Evolutionary conservation across 108 stramenopile species (phyloP), one percentile per base, ranked within the genome.

Genomic region (Fistulifera solaris): DNA sequence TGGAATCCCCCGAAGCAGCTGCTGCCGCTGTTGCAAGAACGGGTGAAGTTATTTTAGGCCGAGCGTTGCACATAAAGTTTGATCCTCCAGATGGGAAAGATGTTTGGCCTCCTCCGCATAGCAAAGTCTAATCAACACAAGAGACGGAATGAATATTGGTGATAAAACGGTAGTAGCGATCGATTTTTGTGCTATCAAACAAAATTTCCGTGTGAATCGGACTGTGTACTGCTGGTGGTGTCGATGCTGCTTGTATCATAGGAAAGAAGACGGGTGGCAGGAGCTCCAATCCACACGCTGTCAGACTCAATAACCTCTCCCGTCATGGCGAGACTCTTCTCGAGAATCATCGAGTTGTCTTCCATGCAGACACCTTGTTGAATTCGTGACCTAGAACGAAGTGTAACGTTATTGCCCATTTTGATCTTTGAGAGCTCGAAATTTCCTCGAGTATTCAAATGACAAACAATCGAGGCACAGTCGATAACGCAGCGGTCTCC

Each of bases 361-460:
- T 83, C 81, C 61, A 76, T 67, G 17, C 51, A 48, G 27, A 65
- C 61, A 6, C 75, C 67, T 50, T 77, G 76, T 45, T 75, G 81
- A 23, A 75, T 45, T 7, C 70, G 61, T 21, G 76, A 82, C 26
- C 71, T 27, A 18, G 64, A 52, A 23, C 74, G 66, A 19, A 82
- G 27, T 10, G 72, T 79, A 11, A 61, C 61, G 40, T 77, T 18
- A 42, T 75, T 51, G 24, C 67, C 77, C 28, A 83, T 19, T 15
- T 31, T 41, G n/a, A 78, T 71, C 45, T 40, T 60, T n/a, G 55
- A 58, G 22, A 79, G 60, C 45, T 66, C 69, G 41, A 83, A 83
- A 49, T 72, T 80, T 16, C 82, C 82, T 40, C 76, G 62, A 8
- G 82, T 83, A 48, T 83, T 83, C 63, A 83, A 57, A 51, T 83